Base-by-base conservation (phyloP, 169 alveolate species). In the Cryptosporidium sp. region DNA sequence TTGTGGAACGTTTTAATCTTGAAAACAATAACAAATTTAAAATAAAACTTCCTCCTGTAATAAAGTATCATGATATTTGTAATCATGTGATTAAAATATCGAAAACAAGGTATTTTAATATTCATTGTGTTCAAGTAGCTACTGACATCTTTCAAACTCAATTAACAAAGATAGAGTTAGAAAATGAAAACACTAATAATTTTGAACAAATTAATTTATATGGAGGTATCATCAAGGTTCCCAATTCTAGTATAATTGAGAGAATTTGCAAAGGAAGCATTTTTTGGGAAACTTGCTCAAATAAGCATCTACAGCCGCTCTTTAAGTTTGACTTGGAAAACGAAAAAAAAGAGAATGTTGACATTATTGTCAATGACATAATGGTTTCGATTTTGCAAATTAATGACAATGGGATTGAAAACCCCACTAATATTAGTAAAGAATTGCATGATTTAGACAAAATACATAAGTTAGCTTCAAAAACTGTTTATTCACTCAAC, bases 201-300 rank as follows among this genome's bases (percentile, higher is more conserved):
- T 65, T 65, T 29, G 70, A 52, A 33, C 14, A n/a, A 16, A 35
- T 37, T 14, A 73, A 73, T 73, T 3, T 55, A 14, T 73, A 73
- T 29, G 48, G 41, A 37, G 58, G 68, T 35, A 55, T 52, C 2
- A 73, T 73, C 14, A 65, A 65, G 35, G 31, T 43, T 10, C 89
- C 89, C 1, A 23, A 45, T 8, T 31, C 41, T 26, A 41, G 48
- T 18, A 62, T 31, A 18, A 65, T 80, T 80, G 89, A 80, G 14
- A 26, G 43, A 12, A 80, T 80, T 41, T 80, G 89, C 39, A 80
- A 65, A n/a, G 89, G 89, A 65, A 80, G 75, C 35, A 59, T 62
- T n/a, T 80, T 80, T 62, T 80, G 89, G 89, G 89, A 80, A 39
- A 29, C 89, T n/a, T 80, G 89, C 51, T 80, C 75, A 41, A 80